A percentile compares a stretch with the other conserved stretches of the same genome.
Evolutionary conservation across 371 early-diverging fungal genomes (phyloP).

Genomic region (Rhizomucor pusillus): DNA sequence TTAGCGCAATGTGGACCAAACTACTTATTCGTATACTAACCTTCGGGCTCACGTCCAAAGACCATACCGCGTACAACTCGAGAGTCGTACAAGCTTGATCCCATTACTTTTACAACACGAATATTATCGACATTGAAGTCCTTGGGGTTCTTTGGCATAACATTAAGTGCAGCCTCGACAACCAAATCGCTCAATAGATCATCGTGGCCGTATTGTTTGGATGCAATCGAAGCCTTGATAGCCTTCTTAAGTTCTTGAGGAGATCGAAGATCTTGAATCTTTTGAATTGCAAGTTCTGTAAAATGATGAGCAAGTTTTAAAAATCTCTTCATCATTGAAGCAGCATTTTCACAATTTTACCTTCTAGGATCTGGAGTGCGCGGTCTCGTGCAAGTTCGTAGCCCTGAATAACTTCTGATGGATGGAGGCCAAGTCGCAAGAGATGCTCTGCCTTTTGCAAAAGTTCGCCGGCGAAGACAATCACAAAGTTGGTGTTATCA

Average conservation of each 20-base stretch:
- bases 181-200: conserved; percentile 82
- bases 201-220: conserved; percentile 96
- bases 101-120: conserved; percentile 97
- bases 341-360: conserved; percentile 38
- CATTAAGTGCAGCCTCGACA: conserved; percentile 79
- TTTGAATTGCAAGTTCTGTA: conserved; percentile 67
- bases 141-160: conserved; percentile 87
- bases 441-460: conserved; percentile 92
- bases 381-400: conserved; percentile 88
- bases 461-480: conserved; percentile 94
- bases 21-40: conserved; percentile 24
- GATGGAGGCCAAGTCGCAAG: conserved; percentile 92
- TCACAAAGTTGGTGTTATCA: conserved; percentile 94
- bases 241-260: conserved; percentile 68
- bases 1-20: neutral
- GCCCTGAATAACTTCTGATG: conserved; percentile 92
- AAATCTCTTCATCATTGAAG: neutral
- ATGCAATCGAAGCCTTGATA: conserved; percentile 75
- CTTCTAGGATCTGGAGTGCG: conserved; percentile 79
- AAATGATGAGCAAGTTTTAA: neutral
- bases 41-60: conserved; percentile 94
- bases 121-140: conserved; percentile 95
- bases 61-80: conserved; percentile 98
- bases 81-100: conserved; percentile 92
- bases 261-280: conserved; percentile 55